Percentiles rank a stretch among this genome's conserved stretches.
phyloP scores from a whole-genome alignment of 345 rosid species.

The Boechera retrofracta region DNA sequence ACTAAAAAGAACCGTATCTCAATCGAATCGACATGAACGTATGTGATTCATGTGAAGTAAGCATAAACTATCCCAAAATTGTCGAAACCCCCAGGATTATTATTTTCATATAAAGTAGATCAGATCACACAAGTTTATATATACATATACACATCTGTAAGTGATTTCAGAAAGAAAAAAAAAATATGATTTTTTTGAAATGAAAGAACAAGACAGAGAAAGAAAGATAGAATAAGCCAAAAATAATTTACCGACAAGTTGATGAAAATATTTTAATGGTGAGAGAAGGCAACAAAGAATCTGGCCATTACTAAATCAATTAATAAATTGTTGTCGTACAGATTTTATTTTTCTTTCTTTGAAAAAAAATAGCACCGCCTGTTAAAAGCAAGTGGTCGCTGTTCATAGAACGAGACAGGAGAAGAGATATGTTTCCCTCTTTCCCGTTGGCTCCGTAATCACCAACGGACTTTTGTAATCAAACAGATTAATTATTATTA shows the following conservation, averaged over 20 bases:
- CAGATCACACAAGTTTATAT: constrained; percentile 36
- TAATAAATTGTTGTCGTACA: constrained; percentile 21
- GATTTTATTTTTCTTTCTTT: not conserved
- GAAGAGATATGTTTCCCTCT: not conserved
- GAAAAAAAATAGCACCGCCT: constrained; percentile 46
- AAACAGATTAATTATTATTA: not conserved
- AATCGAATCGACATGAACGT: constrained; percentile 49
- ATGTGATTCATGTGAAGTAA: constrained; percentile 44
- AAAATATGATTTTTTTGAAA: constrained; percentile 5
- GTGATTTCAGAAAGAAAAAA: constrained; percentile 1
- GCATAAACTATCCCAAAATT: constrained; percentile 39
- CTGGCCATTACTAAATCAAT: constrained; percentile 45
- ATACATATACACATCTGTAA: constrained; percentile 23
- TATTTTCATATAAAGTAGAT: constrained; percentile 26
- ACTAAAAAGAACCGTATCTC: constrained; percentile 35
- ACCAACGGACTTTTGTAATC: constrained; percentile 37
- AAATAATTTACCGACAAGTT: constrained; percentile 55
- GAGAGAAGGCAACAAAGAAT: constrained; percentile 45
- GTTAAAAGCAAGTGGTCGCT: constrained; percentile 38
- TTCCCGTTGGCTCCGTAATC: constrained; percentile 49
- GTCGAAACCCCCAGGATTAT: constrained; percentile 28
- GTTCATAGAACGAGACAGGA: constrained; percentile 12
- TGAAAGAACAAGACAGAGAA: constrained; percentile 34
- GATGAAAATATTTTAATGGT: constrained; percentile 47
- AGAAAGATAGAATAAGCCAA: constrained; percentile 38